Conservation (phyloP, 345 rosid genomes). For the Citrus unshiu region DNA sequence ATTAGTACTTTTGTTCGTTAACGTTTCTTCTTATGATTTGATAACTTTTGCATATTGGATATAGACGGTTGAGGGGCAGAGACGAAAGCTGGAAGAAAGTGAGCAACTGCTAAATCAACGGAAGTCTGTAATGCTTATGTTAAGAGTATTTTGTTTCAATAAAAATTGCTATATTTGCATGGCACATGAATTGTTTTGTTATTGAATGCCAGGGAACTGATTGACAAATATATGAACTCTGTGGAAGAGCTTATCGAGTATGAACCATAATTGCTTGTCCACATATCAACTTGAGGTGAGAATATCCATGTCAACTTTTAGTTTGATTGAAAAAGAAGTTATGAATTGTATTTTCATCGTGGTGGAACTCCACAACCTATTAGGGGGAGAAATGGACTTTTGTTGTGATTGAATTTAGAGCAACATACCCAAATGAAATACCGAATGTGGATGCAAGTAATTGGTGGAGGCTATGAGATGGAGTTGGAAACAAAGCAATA, state of each 20-base stretch:
- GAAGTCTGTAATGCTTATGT: slow-evolving; percentile 31
- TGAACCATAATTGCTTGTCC: slow-evolving; percentile 34
- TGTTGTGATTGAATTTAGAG: background rate
- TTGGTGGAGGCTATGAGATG: background rate
- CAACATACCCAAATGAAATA: background rate
- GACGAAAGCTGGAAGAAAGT: slow-evolving; percentile 63
- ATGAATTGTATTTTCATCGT: background rate
- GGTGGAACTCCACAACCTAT: background rate
- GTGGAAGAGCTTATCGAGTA: slow-evolving; percentile 60
- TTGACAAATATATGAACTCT: slow-evolving; percentile 52
- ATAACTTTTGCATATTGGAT: slow-evolving; percentile 8
- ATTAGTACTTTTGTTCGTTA: background rate
- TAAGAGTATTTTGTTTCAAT: background rate
- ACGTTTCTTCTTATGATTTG: background rate
- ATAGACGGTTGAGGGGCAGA: slow-evolving; percentile 76
- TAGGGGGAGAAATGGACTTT: background rate
- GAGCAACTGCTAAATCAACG: slow-evolving; percentile 54
- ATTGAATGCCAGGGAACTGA: slow-evolving; percentile 53
- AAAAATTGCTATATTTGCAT: background rate
- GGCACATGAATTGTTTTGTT: background rate
- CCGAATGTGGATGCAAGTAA: background rate
- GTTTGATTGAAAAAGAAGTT: background rate
- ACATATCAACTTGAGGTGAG: slow-evolving; percentile 1
- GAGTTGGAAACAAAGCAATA: background rate
- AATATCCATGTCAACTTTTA: background rate